A percentile compares a stretch with the other conserved stretches of the same genome.
Conservation (phyloP, 208 protist genomes). For the Acanthamoeba sp. region DNA sequence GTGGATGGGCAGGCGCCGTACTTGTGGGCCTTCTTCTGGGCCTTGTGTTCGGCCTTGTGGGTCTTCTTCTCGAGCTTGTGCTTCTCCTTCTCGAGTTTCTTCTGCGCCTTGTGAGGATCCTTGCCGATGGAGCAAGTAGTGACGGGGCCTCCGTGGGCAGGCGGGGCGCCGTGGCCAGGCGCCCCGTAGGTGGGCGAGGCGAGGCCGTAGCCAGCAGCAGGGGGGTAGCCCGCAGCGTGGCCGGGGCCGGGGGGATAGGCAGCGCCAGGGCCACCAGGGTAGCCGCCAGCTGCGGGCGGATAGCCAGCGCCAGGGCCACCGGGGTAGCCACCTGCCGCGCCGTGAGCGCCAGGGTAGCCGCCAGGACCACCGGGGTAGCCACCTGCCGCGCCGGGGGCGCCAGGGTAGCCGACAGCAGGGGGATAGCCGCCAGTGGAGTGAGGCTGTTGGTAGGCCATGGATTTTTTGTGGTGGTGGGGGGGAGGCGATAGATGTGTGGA, state of each 20-base stretch:
- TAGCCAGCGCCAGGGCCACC: not conserved
- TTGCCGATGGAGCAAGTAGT: not conserved
- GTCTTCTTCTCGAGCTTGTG: slow-evolving; percentile 43
- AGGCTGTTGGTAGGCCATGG: slow-evolving; percentile 12
- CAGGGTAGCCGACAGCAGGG: not conserved
- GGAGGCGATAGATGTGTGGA: not conserved
- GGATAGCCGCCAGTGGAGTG: not conserved
- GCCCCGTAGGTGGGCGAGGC: not conserved
- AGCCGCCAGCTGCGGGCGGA: not conserved
- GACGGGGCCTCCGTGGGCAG: not conserved
- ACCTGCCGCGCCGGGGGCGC: too few relatives aligned
- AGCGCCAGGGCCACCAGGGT: not conserved
- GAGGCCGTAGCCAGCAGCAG: not conserved
- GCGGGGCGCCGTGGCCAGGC: not conserved
- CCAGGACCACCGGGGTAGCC: too few relatives aligned
- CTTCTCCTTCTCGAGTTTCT: slow-evolving; percentile 30
- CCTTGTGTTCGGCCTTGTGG: slow-evolving; percentile 12
- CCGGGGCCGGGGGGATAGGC: slow-evolving; percentile 1
- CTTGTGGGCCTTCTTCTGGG: slow-evolving; percentile 46
- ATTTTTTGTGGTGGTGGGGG: not conserved
- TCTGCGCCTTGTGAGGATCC: not conserved
- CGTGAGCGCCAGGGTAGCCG: too few relatives aligned
- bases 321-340: too few relatives aligned
- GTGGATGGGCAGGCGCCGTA: slow-evolving; percentile 7
- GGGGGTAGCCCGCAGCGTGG: slow-evolving; percentile 23